These are phyloP conservation scores for Podila epigama DNA, from an alignment of 192 early-diverging fungal species.

Conservation along the genomic window DNA sequence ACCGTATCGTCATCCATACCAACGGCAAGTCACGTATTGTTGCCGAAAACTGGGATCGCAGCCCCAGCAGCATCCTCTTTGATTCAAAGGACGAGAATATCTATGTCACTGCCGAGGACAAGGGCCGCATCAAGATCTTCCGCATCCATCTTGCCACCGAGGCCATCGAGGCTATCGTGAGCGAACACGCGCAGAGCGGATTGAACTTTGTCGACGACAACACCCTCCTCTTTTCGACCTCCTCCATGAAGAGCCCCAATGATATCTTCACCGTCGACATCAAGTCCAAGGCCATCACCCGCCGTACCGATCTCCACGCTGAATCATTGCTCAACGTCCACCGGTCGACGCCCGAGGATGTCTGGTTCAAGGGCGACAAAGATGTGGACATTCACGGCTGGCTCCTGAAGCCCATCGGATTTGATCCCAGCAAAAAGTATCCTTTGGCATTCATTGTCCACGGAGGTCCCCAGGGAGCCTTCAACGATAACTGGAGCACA, in stretches of 20 bases:
- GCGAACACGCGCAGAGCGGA: slow-evolving; percentile 55
- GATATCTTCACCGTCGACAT: slow-evolving; percentile 46
- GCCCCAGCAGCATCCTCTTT: slow-evolving; percentile 65
- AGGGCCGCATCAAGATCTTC: slow-evolving; percentile 72
- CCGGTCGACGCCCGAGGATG: slow-evolving; percentile 64
- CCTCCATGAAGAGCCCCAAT: slow-evolving; percentile 55
- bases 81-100: slow-evolving; percentile 61
- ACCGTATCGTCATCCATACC: slow-evolving; percentile 66
- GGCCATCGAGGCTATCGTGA: slow-evolving; percentile 52
- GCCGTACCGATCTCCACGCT: slow-evolving; percentile 56
- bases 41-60: slow-evolving; percentile 69
- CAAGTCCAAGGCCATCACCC: slow-evolving; percentile 29
- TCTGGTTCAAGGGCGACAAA: slow-evolving; percentile 73
- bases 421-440: slow-evolving; percentile 65
- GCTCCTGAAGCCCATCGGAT: slow-evolving; percentile 67
- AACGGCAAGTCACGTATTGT: slow-evolving; percentile 51
- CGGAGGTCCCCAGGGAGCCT: slow-evolving; percentile 82
- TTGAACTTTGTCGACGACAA: slow-evolving; percentile 51
- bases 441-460: slow-evolving; percentile 83
- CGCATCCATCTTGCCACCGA: slow-evolving; percentile 64
- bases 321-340: slow-evolving; percentile 51
- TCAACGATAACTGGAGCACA: slow-evolving; percentile 67
- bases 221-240: slow-evolving; percentile 54
- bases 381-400: slow-evolving; percentile 68
- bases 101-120: slow-evolving; percentile 70